A percentile compares a stretch with the other conserved stretches of the same genome.
Evolutionary conservation across 768 basidiomycete species (phyloP).

Genomic region (Mycena olivaceomarginata): DNA sequence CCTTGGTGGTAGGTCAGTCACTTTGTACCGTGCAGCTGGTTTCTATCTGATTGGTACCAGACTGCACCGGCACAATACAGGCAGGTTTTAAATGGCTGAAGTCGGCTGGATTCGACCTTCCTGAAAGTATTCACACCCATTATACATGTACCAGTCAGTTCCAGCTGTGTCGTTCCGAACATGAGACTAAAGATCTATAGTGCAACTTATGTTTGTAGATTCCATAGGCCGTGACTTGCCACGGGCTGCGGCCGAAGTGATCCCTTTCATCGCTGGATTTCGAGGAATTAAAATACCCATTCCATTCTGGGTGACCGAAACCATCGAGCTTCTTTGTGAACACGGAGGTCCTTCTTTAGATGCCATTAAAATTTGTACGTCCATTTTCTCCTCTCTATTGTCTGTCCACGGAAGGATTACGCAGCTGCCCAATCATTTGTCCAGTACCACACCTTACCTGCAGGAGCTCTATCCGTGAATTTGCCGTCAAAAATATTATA

Average conservation of each 20-base stretch:
- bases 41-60: background rate
- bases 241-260: background rate
- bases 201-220: constrained; percentile 18
- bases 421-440: constrained; percentile 37
- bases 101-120: constrained; percentile 14
- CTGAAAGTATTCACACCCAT: background rate
- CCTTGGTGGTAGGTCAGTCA: background rate
- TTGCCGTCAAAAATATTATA: constrained; percentile 22
- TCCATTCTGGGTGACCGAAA: constrained; percentile 30
- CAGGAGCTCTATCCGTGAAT: constrained; percentile 42
- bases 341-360: constrained; percentile 21
- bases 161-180: too few species aligned
- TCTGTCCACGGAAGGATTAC: background rate
- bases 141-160: constrained; percentile 31
- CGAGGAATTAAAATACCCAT: constrained; percentile 13
- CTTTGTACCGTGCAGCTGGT: background rate
- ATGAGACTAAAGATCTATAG: background rate
- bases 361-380: constrained; percentile 13
- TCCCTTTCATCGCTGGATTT: constrained; percentile 25
- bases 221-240: constrained; percentile 8
- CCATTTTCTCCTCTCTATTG: background rate
- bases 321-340: constrained; percentile 24
- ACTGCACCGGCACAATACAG: background rate
- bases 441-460: constrained; percentile 40
- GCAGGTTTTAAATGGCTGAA: constrained; percentile 34